Evolutionary conservation across 164 flowering plant species (phyloP).

Genomic region (Euptelea pleiosperma): DNA sequence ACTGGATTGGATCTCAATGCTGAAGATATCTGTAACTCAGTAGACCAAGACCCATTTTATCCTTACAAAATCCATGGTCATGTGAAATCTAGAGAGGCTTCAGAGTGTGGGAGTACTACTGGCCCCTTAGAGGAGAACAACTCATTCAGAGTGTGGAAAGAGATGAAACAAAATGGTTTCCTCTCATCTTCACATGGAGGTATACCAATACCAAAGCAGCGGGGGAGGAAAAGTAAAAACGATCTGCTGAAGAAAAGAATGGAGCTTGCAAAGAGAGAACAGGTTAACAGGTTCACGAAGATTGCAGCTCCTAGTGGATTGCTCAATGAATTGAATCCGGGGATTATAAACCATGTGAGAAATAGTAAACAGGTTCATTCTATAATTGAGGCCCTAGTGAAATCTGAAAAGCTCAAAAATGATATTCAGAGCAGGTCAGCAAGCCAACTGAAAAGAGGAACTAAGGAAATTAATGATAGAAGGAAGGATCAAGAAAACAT

Average conservation of each 20-base stretch:
- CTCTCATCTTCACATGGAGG: slow-evolving; percentile 62
- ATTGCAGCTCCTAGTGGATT: slow-evolving; percentile 95
- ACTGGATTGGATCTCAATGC: slow-evolving; percentile 52
- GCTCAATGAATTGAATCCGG: slow-evolving; percentile 81
- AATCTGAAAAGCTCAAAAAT: slow-evolving; percentile 46
- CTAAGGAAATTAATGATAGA: slow-evolving; percentile 20
- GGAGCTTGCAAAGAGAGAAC: slow-evolving; percentile 85
- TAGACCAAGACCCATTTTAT: slow-evolving; percentile 29
- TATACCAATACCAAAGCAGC: slow-evolving; percentile 62
- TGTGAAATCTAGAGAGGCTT: slow-evolving; percentile 41
- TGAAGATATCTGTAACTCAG: slow-evolving; percentile 44
- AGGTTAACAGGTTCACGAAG: slow-evolving; percentile 71
- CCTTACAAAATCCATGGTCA: slow-evolving; percentile 29
- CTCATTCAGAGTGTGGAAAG: slow-evolving; percentile 60
- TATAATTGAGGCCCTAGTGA: slow-evolving; percentile 78
- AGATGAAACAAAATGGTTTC: slow-evolving; percentile 85
- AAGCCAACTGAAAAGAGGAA: slow-evolving; percentile 22
- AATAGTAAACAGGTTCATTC: slow-evolving; percentile 95
- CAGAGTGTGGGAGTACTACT: slow-evolving; percentile 66
- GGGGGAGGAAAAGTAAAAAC: slow-evolving; percentile 53
- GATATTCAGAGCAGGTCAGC: slow-evolving; percentile 22
- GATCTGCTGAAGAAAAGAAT: slow-evolving; percentile 59
- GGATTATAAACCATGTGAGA: slow-evolving; percentile 92
- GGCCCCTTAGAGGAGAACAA: slow-evolving; percentile 58
- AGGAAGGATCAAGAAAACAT: slow-evolving; percentile 19